A percentile compares a stretch with the other conserved stretches of the same genome.
Conservation (phyloP, 2,329 filamentous ascomycete species). For the Paracamarosporium sp. region DNA sequence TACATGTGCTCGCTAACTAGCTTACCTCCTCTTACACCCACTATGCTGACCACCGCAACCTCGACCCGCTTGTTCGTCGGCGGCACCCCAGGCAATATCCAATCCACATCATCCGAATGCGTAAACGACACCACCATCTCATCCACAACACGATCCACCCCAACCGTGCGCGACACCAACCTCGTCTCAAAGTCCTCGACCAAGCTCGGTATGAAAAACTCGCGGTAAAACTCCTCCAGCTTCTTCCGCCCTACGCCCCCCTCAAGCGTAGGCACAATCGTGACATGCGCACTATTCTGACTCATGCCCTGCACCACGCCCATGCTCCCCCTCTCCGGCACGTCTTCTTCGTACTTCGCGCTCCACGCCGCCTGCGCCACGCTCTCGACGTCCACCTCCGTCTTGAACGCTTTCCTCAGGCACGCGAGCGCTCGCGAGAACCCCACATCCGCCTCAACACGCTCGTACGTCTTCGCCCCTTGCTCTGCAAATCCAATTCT, state of each 20-base stretch:
- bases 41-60: conserved; percentile 62
- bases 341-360: conserved; percentile 41
- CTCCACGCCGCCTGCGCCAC: conserved; percentile 42
- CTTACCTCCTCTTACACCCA: conserved; percentile 60
- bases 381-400: conserved; percentile 41
- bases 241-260: conserved; percentile 52
- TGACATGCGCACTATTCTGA: conserved; percentile 43
- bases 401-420: conserved; percentile 47
- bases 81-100: conserved; percentile 64
- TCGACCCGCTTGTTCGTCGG: conserved; percentile 64
- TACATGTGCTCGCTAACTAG: conserved; percentile 64
- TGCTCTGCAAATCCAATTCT: conserved; percentile 52
- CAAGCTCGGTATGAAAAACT: conserved; percentile 62
- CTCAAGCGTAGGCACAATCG: conserved; percentile 51
- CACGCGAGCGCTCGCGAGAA: conserved; percentile 51
- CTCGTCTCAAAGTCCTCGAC: conserved; percentile 62
- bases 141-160: conserved; percentile 64
- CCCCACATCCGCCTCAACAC: conserved; percentile 49
- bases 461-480: conserved; percentile 46
- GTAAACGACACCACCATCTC: conserved; percentile 64
- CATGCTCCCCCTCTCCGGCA: conserved; percentile 39
- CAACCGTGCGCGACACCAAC: conserved; percentile 62
- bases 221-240: conserved; percentile 60
- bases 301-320: conserved; percentile 38
- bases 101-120: conserved; percentile 63